A percentile compares a stretch with the other conserved stretches of the same genome.
phyloP scores from a whole-genome alignment of 1,284 basidiomycete genomes.

The Leccinum angustisporum region DNA sequence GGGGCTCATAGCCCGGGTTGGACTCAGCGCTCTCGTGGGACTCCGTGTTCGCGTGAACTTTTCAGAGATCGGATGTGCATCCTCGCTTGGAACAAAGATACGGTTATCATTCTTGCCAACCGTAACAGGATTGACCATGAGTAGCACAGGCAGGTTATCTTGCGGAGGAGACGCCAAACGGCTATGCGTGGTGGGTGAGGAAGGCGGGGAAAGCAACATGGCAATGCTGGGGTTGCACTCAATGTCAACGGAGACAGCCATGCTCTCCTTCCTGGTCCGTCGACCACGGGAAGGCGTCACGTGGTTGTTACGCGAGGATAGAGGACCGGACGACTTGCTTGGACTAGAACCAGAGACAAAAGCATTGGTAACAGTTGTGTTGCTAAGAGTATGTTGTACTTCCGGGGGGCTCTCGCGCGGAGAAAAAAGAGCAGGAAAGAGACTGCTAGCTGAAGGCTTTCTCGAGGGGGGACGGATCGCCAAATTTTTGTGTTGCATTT shows the following conservation, averaged over 20 bases:
- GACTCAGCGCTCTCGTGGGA: slow-evolving; percentile 32
- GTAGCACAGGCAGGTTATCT: slow-evolving; percentile 4
- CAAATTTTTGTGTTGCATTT: neutral
- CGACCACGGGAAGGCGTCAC: slow-evolving; percentile 18
- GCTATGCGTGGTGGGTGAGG: slow-evolving; percentile 15
- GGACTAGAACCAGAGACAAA: slow-evolving; percentile 8
- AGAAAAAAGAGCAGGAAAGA: slow-evolving; percentile 18
- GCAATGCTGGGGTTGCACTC: slow-evolving; percentile 17
- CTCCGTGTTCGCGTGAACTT: slow-evolving; percentile 16
- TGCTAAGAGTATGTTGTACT: slow-evolving; percentile 7
- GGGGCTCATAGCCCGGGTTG: slow-evolving; percentile 32
- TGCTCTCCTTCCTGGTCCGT: slow-evolving; percentile 17
- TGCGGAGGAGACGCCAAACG: slow-evolving; percentile 5
- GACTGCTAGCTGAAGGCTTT: slow-evolving; percentile 19
- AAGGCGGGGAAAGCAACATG: slow-evolving; percentile 29
- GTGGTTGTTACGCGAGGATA: neutral
- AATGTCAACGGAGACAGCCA: neutral
- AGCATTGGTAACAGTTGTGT: slow-evolving; percentile 14
- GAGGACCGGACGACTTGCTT: neutral
- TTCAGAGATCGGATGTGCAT: neutral
- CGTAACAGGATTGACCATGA: neutral
- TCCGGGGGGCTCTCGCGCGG: slow-evolving; percentile 6
- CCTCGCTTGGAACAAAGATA: neutral
- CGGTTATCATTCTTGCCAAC: neutral
- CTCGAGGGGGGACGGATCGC: slow-evolving; percentile 6